phyloP scores from a whole-genome alignment of 306 rosid species.

The Inga leiocalycina region DNA sequence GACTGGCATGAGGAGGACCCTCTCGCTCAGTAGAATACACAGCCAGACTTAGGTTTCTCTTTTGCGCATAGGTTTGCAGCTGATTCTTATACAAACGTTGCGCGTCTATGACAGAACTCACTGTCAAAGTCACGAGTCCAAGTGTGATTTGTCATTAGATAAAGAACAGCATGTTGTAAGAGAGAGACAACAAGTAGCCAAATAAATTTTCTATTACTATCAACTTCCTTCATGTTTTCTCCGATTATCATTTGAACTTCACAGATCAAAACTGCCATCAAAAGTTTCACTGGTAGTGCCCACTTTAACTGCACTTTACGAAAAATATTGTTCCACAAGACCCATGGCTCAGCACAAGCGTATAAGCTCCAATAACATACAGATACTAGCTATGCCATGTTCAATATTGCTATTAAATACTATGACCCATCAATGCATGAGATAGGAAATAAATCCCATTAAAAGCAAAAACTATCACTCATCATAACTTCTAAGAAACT shows the following conservation, averaged over 20 bases:
- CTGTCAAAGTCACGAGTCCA: conserved; percentile 20
- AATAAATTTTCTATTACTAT: conserved; percentile 8
- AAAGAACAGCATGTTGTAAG: conserved; percentile 14
- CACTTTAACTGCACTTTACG: background rate
- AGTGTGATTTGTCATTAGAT: conserved; percentile 15
- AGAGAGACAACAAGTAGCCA: conserved; percentile 7
- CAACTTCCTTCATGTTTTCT: conserved; percentile 22
- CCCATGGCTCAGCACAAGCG: background rate
- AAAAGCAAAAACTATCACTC: background rate
- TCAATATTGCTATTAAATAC: background rate
- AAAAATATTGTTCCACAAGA: background rate
- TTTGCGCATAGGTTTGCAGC: conserved; percentile 68
- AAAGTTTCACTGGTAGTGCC: background rate
- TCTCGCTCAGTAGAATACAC: conserved; percentile 68
- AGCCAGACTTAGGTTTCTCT: conserved; percentile 59
- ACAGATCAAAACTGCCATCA: background rate
- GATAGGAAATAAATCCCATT: background rate
- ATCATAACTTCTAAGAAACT: background rate
- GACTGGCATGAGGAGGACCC: conserved; percentile 82
- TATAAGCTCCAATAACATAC: background rate
- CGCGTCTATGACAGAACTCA: conserved; percentile 42
- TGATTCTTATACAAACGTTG: conserved; percentile 69
- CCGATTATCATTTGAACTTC: background rate
- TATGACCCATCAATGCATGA: background rate
- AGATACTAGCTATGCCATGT: background rate